These are phyloP conservation scores for Cercospora beticola DNA, from an alignment of 2,329 filamentous ascomycete species.

Conservation along the genomic window DNA sequence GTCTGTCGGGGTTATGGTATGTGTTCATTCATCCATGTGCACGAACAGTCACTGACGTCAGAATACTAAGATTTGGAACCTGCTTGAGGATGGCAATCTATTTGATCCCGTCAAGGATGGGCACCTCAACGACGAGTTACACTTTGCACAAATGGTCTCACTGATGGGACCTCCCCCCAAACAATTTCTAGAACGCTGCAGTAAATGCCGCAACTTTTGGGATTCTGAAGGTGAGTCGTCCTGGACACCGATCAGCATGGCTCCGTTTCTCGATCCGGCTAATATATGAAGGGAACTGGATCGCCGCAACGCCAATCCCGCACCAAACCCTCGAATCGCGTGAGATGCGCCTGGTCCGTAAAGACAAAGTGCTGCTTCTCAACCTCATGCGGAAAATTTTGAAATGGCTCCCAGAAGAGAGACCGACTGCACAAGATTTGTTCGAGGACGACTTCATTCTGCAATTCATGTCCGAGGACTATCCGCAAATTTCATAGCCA, in stretches of 20 bases:
- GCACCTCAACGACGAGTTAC: conserved; percentile 21
- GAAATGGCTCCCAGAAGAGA: conserved; percentile 38
- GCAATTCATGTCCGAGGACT: background rate
- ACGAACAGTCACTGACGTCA: background rate
- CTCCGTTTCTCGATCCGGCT: background rate
- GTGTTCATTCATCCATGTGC: background rate
- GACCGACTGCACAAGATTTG: conserved; percentile 28
- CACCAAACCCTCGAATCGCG: conserved; percentile 31
- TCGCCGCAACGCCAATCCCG: conserved; percentile 36
- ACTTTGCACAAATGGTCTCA: conserved; percentile 38
- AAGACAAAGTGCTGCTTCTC: conserved; percentile 38
- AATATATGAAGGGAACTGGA: conserved; percentile 32
- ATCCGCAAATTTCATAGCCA: background rate
- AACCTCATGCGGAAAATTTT: conserved; percentile 41
- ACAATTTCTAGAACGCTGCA: conserved; percentile 39
- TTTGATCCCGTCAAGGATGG: conserved; percentile 23
- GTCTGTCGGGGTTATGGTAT: conserved; percentile 34
- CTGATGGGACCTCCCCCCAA: conserved; percentile 41
- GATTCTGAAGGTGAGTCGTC: conserved; percentile 21
- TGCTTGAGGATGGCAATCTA: conserved; percentile 32
- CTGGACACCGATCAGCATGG: no score
- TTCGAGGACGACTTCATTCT: conserved; percentile 20
- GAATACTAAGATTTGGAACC: conserved; percentile 30
- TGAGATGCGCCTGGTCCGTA: conserved; percentile 32
- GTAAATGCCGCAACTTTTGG: conserved; percentile 33